Evolutionary conservation across 2,329 filamentous ascomycete species (phyloP).

Genomic region (Arachnomyces sp.): DNA sequence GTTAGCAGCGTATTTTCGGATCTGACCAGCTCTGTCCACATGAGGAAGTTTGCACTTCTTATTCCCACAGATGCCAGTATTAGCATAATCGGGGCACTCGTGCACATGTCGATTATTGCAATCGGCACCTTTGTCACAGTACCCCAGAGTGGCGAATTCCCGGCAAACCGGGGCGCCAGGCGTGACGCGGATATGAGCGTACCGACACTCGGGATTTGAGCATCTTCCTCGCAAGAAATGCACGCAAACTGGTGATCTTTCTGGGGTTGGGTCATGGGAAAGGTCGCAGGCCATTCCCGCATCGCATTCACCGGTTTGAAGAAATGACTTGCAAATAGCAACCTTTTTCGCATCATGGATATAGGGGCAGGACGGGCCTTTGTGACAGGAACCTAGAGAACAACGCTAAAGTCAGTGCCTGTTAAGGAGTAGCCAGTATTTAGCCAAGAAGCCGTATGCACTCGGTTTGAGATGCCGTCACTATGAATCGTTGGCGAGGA

Average conservation of each 20-base stretch:
- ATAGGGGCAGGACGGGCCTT: slow-evolving; percentile 71
- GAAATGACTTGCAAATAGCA: slow-evolving; percentile 79
- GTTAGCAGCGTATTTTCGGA: slow-evolving; percentile 50
- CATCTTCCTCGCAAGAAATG: slow-evolving; percentile 88
- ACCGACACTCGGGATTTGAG: slow-evolving; percentile 75
- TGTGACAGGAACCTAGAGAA: slow-evolving; percentile 68
- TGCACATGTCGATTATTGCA: slow-evolving; percentile 80
- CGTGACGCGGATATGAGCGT: slow-evolving; percentile 73
- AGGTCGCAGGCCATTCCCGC: slow-evolving; percentile 77
- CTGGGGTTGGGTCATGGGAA: slow-evolving; percentile 73
- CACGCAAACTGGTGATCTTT: slow-evolving; percentile 79
- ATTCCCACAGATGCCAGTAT: slow-evolving; percentile 72
- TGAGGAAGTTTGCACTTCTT: slow-evolving; percentile 79
- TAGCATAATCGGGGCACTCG: slow-evolving; percentile 93
- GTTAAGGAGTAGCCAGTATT: slow-evolving; percentile 12
- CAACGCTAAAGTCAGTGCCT: slow-evolving; percentile 24
- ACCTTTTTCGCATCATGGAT: slow-evolving; percentile 79
- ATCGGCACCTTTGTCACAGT: slow-evolving; percentile 70
- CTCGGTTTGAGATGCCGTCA: background rate
- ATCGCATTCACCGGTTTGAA: slow-evolving; percentile 69
- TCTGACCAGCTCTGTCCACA: slow-evolving; percentile 76
- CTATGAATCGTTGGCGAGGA: slow-evolving; percentile 14
- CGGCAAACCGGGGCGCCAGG: slow-evolving; percentile 72
- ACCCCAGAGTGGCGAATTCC: slow-evolving; percentile 76
- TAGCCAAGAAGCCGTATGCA: slow-evolving; percentile 4